These are phyloP conservation scores for Elaeagnus macrophylla DNA, from an alignment of 306 rosid genomes.

Conservation along the genomic window DNA sequence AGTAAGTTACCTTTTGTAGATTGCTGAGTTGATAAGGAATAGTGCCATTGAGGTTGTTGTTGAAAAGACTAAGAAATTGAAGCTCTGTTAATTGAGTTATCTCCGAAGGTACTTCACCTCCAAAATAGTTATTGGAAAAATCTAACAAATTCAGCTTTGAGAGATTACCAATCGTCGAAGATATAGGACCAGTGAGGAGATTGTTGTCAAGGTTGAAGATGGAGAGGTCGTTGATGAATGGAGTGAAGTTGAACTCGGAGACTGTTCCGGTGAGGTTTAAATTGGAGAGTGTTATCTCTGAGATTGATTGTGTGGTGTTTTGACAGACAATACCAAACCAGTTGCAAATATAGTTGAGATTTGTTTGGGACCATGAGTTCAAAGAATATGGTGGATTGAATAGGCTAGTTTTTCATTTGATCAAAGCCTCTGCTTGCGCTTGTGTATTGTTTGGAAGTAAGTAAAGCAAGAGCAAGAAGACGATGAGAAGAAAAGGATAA, in stretches of 20 bases:
- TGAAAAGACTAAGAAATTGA: conserved; percentile 27
- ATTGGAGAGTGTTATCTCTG: conserved; percentile 28
- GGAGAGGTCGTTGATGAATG: conserved; percentile 35
- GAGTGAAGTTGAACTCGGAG: conserved; percentile 25
- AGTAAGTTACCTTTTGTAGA: too few relatives aligned
- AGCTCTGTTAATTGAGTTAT: conserved; percentile 36
- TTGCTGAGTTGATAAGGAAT: too few relatives aligned
- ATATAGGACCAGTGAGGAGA: conserved; percentile 34
- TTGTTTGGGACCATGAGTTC: conserved; percentile 47
- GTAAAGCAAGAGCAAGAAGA: conserved; percentile 14
- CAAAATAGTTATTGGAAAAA: conserved; percentile 29
- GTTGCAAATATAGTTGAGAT: conserved; percentile 37
- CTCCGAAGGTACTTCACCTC: conserved; percentile 34
- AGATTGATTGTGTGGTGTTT: conserved; percentile 24
- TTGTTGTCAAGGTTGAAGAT: conserved; percentile 36
- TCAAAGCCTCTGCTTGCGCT: conserved; percentile 57
- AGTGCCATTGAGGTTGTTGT: too few relatives aligned
- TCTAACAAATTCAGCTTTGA: conserved; percentile 38
- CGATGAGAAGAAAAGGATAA: conserved; percentile 11
- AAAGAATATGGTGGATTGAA: conserved; percentile 20
- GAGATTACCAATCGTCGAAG: conserved; percentile 41
- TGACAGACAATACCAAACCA: conserved; percentile 50
- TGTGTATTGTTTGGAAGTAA: conserved; percentile 36
- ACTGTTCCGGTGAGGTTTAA: conserved; percentile 31
- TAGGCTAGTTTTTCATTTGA: conserved; percentile 44